Percentiles rank a stretch among this genome's conserved stretches.
These are phyloP conservation scores for Scalesia atractyloides DNA, from an alignment of 129 eudicot species.

Conservation along the genomic window DNA sequence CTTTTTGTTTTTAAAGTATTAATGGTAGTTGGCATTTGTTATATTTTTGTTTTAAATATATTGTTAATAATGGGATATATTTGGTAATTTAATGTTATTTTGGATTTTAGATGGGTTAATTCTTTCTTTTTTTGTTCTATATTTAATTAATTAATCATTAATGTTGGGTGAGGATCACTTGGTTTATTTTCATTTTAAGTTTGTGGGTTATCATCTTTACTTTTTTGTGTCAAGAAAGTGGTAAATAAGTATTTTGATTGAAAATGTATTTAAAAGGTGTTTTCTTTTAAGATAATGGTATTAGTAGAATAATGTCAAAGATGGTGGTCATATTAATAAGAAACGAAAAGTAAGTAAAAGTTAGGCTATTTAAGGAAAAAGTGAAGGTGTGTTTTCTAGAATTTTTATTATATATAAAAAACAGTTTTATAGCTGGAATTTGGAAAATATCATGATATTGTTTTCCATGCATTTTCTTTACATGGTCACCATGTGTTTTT, in stretches of 20 bases:
- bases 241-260: neutral
- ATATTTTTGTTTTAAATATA: neutral
- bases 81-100: too few relatives aligned
- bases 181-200: constrained; percentile 10
- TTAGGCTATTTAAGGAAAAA: neutral
- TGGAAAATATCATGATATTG: too few relatives aligned
- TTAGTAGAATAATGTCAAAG: neutral
- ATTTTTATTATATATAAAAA: too few relatives aligned
- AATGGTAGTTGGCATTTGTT: neutral
- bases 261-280: constrained; percentile 2
- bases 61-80: neutral
- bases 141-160: constrained; percentile 3
- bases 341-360: neutral
- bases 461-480: too few relatives aligned
- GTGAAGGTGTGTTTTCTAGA: neutral
- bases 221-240: neutral
- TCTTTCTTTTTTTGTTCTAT: neutral
- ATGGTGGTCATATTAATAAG: neutral
- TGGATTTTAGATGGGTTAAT: neutral
- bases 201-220: neutral
- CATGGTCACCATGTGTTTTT: too few relatives aligned
- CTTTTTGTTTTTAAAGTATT: neutral
- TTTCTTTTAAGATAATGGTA: neutral
- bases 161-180: neutral
- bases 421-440: too few relatives aligned